Percentiles rank a stretch among this genome's conserved stretches.
Conservation (phyloP, 257 asterid species). For the Fraxinus pennsylvanica region DNA sequence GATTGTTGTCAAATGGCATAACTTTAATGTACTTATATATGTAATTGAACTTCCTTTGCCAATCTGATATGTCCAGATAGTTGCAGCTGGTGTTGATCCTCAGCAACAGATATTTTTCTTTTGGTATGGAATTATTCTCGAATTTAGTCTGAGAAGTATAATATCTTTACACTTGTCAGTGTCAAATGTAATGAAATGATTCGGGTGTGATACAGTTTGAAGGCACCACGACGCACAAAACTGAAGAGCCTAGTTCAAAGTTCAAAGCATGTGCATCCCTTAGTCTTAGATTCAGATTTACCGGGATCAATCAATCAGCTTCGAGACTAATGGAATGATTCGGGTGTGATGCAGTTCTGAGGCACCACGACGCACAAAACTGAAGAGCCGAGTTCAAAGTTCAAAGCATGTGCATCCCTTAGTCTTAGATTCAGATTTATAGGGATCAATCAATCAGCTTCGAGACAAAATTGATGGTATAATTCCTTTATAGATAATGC, state of each 20-base stretch:
- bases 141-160: constrained; percentile 22
- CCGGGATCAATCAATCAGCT: constrained; percentile 51
- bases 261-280: constrained; percentile 74
- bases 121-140: constrained; percentile 51
- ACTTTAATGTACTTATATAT: constrained; percentile 2
- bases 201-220: constrained; percentile 59
- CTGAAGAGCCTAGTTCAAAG: constrained; percentile 43
- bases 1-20: constrained; percentile 15
- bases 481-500: constrained; percentile 18
- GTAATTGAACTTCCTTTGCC: constrained; percentile 21
- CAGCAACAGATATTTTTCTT: constrained; percentile 78
- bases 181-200: constrained; percentile 34
- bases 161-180: constrained; percentile 23
- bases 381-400: constrained; percentile 43
- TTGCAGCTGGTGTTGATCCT: constrained; percentile 90
- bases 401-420: constrained; percentile 78
- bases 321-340: constrained; percentile 44
- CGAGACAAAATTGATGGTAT: constrained; percentile 78
- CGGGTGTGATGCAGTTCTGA: constrained; percentile 60
- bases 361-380: constrained; percentile 57
- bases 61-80: constrained; percentile 51
- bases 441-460: constrained; percentile 47
- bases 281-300: constrained; percentile 57
- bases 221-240: constrained; percentile 58
- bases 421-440: constrained; percentile 58